These are phyloP conservation scores for Phytophthora colocasiae DNA, from an alignment of 352 stramenopile species.

Conservation along the genomic window DNA sequence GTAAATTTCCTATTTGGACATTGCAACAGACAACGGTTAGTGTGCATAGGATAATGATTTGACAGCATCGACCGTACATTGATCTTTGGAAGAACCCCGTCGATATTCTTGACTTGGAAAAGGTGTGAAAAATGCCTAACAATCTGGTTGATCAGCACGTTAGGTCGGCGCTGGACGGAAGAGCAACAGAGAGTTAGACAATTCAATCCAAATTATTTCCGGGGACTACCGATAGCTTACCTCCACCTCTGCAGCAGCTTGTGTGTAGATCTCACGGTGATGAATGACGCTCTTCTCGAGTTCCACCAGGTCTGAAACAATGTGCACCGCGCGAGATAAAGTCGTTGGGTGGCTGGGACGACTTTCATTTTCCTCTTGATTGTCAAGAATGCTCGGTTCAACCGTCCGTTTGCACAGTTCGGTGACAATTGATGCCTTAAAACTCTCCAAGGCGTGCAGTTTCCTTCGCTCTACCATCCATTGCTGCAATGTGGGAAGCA, in stretches of 20 bases:
- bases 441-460: slow-evolving; percentile 67
- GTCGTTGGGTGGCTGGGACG: slow-evolving; percentile 39
- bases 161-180: slow-evolving; percentile 60
- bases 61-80: slow-evolving; percentile 53
- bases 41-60: not conserved
- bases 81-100: slow-evolving; percentile 92
- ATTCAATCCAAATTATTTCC: not conserved
- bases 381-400: slow-evolving; percentile 45
- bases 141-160: slow-evolving; percentile 87
- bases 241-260: slow-evolving; percentile 82
- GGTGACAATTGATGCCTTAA: slow-evolving; percentile 62
- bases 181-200: slow-evolving; percentile 14
- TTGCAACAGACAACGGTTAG: slow-evolving; percentile 7
- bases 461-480: slow-evolving; percentile 69
- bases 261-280: slow-evolving; percentile 79
- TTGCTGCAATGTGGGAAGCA: slow-evolving; percentile 74
- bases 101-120: slow-evolving; percentile 86
- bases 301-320: slow-evolving; percentile 81
- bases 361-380: slow-evolving; percentile 22
- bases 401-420: slow-evolving; percentile 71
- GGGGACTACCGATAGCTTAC: slow-evolving; percentile 33
- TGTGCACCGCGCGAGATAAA: slow-evolving; percentile 67
- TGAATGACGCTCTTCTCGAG: slow-evolving; percentile 87
- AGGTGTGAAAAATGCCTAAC: slow-evolving; percentile 89
- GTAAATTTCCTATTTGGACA: slow-evolving; percentile 69